Conservation (phyloP, 2,329 filamentous ascomycete species). For the Trichoderma sp. region DNA sequence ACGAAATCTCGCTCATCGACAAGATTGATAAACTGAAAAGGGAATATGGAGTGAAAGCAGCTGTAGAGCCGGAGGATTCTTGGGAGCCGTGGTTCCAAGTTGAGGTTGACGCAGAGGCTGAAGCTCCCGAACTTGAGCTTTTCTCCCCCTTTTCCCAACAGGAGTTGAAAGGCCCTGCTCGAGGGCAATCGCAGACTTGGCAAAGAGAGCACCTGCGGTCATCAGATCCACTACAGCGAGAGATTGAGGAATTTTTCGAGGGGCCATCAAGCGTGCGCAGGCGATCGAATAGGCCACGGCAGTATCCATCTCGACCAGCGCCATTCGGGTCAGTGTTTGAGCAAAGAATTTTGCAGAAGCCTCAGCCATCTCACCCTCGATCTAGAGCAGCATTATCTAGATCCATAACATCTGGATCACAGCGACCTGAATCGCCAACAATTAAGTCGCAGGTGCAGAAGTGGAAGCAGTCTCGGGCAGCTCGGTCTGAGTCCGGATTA, state of each 20-base stretch:
- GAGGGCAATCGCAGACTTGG: not conserved
- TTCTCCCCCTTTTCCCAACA: not conserved
- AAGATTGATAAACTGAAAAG: slow-evolving; percentile 1
- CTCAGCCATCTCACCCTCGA: not conserved
- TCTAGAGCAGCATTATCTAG: not conserved
- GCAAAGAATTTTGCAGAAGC: not conserved
- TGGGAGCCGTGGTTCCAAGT: not conserved
- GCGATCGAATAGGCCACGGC: not conserved
- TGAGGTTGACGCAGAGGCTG: no score
- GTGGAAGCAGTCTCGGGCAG: not conserved
- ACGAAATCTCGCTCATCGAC: not conserved
- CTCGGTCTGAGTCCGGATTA: not conserved
- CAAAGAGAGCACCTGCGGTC: not conserved
- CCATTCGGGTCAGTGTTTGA: not conserved
- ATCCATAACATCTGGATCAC: not conserved
- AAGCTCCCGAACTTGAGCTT: not conserved
- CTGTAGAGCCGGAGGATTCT: not conserved
- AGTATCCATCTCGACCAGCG: not conserved
- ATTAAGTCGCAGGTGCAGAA: not conserved
- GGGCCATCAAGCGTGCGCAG: not conserved
- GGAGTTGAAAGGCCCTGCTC: not conserved
- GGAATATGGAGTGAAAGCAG: not conserved
- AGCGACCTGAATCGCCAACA: not conserved
- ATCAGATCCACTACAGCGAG: not conserved
- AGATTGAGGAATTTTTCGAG: not conserved